Percentiles rank a stretch among this genome's conserved stretches.
Conservation (phyloP, 1,284 basidiomycete species). For the Ceratobasidium sp. region DNA sequence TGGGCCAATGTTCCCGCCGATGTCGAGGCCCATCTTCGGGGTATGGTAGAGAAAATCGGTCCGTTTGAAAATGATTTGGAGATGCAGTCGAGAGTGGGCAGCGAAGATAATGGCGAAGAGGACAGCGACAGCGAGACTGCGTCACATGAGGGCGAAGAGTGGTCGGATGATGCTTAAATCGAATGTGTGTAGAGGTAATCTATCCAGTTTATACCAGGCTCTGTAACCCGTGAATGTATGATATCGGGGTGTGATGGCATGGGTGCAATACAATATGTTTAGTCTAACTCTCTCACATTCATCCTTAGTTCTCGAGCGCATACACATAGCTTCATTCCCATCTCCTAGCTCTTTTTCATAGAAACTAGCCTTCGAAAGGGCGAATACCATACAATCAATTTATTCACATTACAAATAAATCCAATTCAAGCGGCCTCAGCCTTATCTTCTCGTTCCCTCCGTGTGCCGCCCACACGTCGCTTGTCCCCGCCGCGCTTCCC, state of each 20-base stretch:
- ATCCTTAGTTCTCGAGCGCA: neutral
- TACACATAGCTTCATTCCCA: neutral
- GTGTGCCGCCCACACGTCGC: slow-evolving; percentile 52
- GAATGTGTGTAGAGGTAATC: neutral
- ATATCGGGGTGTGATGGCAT: neutral
- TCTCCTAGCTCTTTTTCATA: neutral
- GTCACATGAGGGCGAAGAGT: neutral
- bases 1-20: neutral
- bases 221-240: neutral
- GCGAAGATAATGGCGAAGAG: neutral
- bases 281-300: neutral
- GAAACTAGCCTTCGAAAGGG: neutral
- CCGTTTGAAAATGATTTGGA: neutral
- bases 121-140: neutral
- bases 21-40: neutral
- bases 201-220: neutral
- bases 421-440: slow-evolving; percentile 62
- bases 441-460: slow-evolving; percentile 68
- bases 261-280: neutral
- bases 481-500: slow-evolving; percentile 39
- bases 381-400: slow-evolving; percentile 6
- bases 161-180: neutral
- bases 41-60: neutral
- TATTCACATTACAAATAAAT: slow-evolving; percentile 9
- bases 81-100: neutral